Evolutionary conservation across 225 moss, liverwort and hornwort genomes (phyloP).

Genomic region (Pleurozium schreberi): DNA sequence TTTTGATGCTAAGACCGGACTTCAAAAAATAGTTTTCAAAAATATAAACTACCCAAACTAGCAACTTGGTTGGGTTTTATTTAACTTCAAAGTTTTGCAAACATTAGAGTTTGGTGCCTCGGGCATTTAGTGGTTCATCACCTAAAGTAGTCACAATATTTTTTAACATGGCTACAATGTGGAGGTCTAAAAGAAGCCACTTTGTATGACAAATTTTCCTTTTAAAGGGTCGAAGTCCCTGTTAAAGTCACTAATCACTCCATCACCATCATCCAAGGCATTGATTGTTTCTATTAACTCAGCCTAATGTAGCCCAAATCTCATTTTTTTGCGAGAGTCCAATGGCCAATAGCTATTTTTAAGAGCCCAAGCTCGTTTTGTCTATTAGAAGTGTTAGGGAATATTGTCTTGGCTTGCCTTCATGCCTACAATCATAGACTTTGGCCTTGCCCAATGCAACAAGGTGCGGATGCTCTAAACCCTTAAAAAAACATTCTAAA

Average conservation of each 20-base stretch:
- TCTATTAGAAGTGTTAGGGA: rapidly evolving
- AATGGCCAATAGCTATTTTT: neutral
- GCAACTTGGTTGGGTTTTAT: too few relatives aligned
- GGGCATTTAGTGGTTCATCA: too few relatives aligned
- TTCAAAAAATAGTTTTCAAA: too few relatives aligned
- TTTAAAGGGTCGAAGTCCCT: neutral
- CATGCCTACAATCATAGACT: rapidly evolving
- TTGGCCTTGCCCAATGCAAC: rapidly evolving
- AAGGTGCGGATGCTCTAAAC: neutral
- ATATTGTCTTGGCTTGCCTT: neutral
- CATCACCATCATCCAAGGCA: neutral
- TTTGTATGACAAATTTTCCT: neutral
- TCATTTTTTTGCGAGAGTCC: neutral
- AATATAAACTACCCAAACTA: too few relatives aligned
- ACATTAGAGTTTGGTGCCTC: too few relatives aligned
- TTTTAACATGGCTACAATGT: neutral
- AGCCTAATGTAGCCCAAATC: neutral
- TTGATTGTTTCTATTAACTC: neutral
- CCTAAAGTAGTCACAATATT: neutral
- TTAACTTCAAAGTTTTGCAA: too few relatives aligned
- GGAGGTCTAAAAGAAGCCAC: neutral
- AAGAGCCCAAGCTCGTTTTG: rapidly evolving
- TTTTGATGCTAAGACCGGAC: too few relatives aligned
- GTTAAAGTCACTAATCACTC: neutral
- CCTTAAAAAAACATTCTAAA: rapidly evolving